These are phyloP conservation scores for Paspalum vaginatum DNA, from an alignment of 176 grass and related monocot genomes.

Conservation along the genomic window DNA sequence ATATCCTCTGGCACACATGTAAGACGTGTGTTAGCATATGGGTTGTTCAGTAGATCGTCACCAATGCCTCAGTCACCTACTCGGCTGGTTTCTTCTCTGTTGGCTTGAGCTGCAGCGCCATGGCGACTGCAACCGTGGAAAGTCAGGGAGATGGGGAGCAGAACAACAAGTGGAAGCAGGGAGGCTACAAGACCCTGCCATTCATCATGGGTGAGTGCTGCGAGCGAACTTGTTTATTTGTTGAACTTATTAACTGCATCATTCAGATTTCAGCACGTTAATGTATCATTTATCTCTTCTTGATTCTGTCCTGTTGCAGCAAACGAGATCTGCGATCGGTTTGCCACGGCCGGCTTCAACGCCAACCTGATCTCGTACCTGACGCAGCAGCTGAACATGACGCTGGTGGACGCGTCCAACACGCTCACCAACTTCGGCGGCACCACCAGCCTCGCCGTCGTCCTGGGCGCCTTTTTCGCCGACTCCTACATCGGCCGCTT, in stretches of 20 bases:
- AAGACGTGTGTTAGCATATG: slow-evolving; percentile 19
- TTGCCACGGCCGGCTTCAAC: slow-evolving; percentile 57
- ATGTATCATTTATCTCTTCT: background rate
- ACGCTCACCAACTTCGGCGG: slow-evolving; percentile 67
- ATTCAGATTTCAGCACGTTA: background rate
- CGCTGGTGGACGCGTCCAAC: slow-evolving; percentile 72
- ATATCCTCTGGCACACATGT: too few species aligned
- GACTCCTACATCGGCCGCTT: slow-evolving; percentile 72
- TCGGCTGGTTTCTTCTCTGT: background rate
- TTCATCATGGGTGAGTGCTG: slow-evolving; percentile 64
- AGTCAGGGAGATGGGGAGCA: slow-evolving; percentile 29
- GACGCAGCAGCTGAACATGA: slow-evolving; percentile 67
- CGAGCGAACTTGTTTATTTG: background rate
- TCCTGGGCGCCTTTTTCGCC: slow-evolving; percentile 66
- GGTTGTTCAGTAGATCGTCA: background rate
- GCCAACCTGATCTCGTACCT: slow-evolving; percentile 82
- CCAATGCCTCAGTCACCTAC: background rate
- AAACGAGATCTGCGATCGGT: slow-evolving; percentile 63
- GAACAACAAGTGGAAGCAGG: slow-evolving; percentile 49
- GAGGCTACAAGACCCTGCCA: slow-evolving; percentile 72
- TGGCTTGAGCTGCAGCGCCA: background rate
- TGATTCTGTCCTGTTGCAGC: slow-evolving; percentile 36
- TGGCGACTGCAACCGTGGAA: slow-evolving; percentile 3
- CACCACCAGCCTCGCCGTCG: slow-evolving; percentile 62
- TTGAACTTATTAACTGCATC: background rate